A percentile compares a stretch with the other conserved stretches of the same genome.
These are phyloP conservation scores for Leccinum longicurvipes DNA, from an alignment of 768 basidiomycete genomes.

Conservation along the genomic window DNA sequence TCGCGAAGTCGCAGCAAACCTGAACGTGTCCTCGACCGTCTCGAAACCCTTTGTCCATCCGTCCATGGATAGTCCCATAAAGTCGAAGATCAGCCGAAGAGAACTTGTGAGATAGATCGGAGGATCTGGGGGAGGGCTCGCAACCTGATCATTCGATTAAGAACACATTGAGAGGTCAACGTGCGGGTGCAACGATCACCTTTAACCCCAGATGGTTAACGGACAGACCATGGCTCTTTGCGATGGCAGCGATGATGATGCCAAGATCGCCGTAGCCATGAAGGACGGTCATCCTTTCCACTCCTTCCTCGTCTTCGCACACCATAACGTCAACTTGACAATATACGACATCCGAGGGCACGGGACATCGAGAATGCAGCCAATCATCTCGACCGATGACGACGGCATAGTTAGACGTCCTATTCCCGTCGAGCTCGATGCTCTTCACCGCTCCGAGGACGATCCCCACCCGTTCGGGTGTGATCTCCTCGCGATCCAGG, in stretches of 20 bases:
- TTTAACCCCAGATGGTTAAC: constrained; percentile 56
- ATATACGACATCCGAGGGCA: constrained; percentile 18
- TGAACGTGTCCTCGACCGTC: constrained; percentile 51
- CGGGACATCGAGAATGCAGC: constrained; percentile 8
- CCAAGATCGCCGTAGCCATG: constrained; percentile 70
- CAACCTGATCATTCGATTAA: constrained; percentile 27
- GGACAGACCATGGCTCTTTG: constrained; percentile 46
- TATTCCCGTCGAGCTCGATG: constrained; percentile 46
- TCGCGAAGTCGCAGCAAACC: constrained; percentile 54
- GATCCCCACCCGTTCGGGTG: constrained; percentile 36
- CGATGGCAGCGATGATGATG: constrained; percentile 62
- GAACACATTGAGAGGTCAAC: background rate
- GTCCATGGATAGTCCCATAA: constrained; percentile 55
- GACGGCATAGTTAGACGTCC: constrained; percentile 65
- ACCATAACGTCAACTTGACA: constrained; percentile 64
- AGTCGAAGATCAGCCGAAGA: constrained; percentile 48
- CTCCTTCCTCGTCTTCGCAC: constrained; percentile 48
- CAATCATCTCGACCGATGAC: constrained; percentile 42
- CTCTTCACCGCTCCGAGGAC: constrained; percentile 48
- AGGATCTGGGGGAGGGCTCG: constrained; percentile 28
- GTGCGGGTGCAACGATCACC: constrained; percentile 32
- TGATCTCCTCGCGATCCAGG: constrained; percentile 17
- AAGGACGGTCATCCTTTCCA: constrained; percentile 50
- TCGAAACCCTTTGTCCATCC: constrained; percentile 52
- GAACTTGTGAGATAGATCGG: constrained; percentile 50